Conservation (phyloP, 371 early-diverging fungal species). For the Haplosporangium sp. region DNA sequence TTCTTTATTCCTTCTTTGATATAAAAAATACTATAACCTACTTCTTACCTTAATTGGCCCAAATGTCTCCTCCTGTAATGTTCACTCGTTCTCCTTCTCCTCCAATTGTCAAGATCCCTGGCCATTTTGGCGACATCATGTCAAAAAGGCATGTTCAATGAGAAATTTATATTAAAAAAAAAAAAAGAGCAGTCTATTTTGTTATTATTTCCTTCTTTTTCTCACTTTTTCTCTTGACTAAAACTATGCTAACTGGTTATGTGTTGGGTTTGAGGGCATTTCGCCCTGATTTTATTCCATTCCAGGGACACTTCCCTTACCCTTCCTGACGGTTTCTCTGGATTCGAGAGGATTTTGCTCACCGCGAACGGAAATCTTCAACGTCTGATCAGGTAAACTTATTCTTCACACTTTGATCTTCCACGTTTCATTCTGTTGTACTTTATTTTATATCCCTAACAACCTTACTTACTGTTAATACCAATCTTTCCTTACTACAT, state of each 20-base stretch:
- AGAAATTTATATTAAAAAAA: background rate
- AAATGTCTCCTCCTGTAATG: constrained; percentile 44
- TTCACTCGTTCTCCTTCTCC: constrained; percentile 33
- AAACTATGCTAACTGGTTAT: background rate
- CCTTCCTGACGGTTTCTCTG: constrained; percentile 65
- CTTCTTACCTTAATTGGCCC: background rate
- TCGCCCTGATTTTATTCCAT: background rate
- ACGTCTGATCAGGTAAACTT: constrained; percentile 62
- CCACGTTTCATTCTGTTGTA: too few relatives aligned
- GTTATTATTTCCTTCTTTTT: background rate
- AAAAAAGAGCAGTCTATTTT: background rate
- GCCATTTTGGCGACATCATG: constrained; percentile 69
- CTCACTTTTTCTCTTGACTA: background rate
- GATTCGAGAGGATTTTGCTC: constrained; percentile 68
- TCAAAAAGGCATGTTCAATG: constrained; percentile 52
- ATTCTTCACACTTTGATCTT: too few relatives aligned
- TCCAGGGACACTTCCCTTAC: constrained; percentile 61
- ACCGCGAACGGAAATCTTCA: constrained; percentile 75
- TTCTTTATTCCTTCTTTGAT: background rate
- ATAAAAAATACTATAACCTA: too few relatives aligned
- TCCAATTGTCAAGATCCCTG: constrained; percentile 56
- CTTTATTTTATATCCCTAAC: too few relatives aligned
- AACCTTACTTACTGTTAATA: too few relatives aligned
- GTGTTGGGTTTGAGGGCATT: background rate
- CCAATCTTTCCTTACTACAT: too few relatives aligned